Base-by-base conservation (phyloP, 1,284 basidiomycete species). In the Trichosporon sp. region DNA sequence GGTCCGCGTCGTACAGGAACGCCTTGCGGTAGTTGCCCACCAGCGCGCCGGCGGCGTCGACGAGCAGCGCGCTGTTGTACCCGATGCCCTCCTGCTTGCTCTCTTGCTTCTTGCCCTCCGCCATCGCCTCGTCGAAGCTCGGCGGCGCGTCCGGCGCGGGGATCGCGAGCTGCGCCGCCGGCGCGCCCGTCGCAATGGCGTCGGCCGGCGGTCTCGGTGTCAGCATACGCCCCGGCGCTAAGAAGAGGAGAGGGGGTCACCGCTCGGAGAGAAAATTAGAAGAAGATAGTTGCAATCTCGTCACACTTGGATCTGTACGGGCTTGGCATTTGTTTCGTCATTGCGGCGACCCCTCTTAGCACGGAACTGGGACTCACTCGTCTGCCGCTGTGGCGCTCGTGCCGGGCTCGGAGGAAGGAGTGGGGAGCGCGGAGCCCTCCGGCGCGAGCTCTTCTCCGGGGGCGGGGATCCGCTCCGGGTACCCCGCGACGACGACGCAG, bases 401-500 rank as follows among this genome's bases (percentile, higher is more conserved):
- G 1, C 25, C 6, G 51, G 15, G 12, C 9, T 27, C 4, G 56
- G 21, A 1, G 56, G 2, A 31, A 29, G 18, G 13, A 32, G 56
- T 13, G 56, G 53, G 56, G 18, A 60, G 56, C 5, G 12, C 15
- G 6, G 18, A 2, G 6, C 56, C 56, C 56, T 29, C 27, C 9
- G 56, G 56, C 8, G 34, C 44, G 18, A 29, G 27, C 7, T 31
- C 51, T 3, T 60, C 56, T 3, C 27, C 27, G 8, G 60, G 21
- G 8, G 8, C 5, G 12, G 47, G 65, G 7, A 79, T 23, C 0
- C 72, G 74, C 75, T 83, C 78, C 0, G 94, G 93, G 75, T 91
- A 95, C 0, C 95, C 95, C 0, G 91, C 91, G 25, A 89, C 83
- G 60, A 96, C 93, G 76, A 91, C 88, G 75, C 92, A 94, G 64